Base-by-base conservation (phyloP, 176 grass and related monocot species). In the Triticum monococcum region DNA sequence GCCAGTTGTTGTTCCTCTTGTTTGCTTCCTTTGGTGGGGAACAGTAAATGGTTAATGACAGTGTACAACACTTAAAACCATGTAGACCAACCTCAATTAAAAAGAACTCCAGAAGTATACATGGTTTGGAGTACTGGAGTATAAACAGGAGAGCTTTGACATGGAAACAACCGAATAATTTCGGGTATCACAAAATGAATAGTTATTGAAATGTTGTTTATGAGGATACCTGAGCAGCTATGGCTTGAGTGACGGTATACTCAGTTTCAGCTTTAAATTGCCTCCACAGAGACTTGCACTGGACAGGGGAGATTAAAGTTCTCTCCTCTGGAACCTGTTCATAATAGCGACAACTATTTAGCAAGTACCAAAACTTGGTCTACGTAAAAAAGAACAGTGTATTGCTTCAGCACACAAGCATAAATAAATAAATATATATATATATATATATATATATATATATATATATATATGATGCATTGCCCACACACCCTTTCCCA, bases 251-350 rank as follows among this genome's bases (percentile, higher is more conserved):
- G 52, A 97, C 92, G 32, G 95, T 94, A 83, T 94, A 97, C 85
- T 97, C 95, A 8, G 95, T 97, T 87, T 97, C 95, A 46, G 95
- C 84, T 63, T 97, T 97, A 79, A 97, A 97, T 88, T 97, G 95
- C 36, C 95, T 94, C 95, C 95, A 97, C 60, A 97, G 81, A 89
- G 91, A 92, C 79, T 97, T 97, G 43, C 95, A 97, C 79, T 94
- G 95, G 20, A 97, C 95, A 57, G 95, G 95, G 59, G 95, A 94
- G 43, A 97, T 91, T 85, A 97, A 91, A 73, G 95, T 97, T 83
- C 83, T 94, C 77, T 92, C 92, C 65, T 85, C 80, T 8, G 80
- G 59, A 82, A 97, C 84, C 95, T 97, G 92, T 18, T 83, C 25
- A 37, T 60, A 75, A 32, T 16, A 88, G 86, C 76, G 22, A 4